A percentile compares a stretch with the other conserved stretches of the same genome.
Conservation (phyloP, 2,329 filamentous ascomycete species). For the Ophiobolus disseminans region DNA sequence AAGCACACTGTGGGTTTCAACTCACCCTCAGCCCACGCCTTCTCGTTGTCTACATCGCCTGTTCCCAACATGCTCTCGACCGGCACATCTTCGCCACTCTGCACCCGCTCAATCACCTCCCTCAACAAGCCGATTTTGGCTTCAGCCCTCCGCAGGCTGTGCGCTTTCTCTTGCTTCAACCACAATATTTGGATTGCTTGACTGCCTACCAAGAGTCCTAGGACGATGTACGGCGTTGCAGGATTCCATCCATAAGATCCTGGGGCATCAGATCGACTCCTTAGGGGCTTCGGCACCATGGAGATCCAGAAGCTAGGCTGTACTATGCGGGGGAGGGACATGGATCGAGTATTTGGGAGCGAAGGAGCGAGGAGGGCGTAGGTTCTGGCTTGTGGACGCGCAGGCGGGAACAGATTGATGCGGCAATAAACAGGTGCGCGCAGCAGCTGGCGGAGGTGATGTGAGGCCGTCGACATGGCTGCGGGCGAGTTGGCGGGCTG, state of each 20-base stretch:
- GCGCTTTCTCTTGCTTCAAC: constrained; percentile 75
- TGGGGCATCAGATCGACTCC: constrained; percentile 13
- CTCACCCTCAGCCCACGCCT: constrained; percentile 86
- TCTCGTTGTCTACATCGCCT: constrained; percentile 75
- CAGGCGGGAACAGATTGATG: constrained; percentile 17
- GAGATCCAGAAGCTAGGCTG: constrained; percentile 48
- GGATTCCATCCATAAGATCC: constrained; percentile 58
- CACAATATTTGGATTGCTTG: constrained; percentile 94
- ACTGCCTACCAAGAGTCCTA: constrained; percentile 83
- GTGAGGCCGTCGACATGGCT: too few relatives aligned
- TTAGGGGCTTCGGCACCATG: constrained; percentile 46
- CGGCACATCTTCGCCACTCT: constrained; percentile 59
- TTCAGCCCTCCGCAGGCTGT: constrained; percentile 77
- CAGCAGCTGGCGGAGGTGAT: constrained; percentile 36
- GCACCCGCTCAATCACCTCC: constrained; percentile 68
- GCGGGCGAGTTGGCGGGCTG: too few relatives aligned
- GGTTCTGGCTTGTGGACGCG: constrained; percentile 29
- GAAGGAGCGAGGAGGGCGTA: constrained; percentile 28
- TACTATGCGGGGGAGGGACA: constrained; percentile 45
- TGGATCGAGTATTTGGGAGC: constrained; percentile 23
- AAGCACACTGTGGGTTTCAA: constrained; percentile 7
- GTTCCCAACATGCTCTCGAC: constrained; percentile 83
- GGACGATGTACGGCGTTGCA: constrained; percentile 69
- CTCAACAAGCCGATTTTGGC: constrained; percentile 77
- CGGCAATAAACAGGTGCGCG: constrained; percentile 32